Conservation (phyloP, 2,329 filamentous ascomycete genomes). For the Ophiocordyceps australis region DNA sequence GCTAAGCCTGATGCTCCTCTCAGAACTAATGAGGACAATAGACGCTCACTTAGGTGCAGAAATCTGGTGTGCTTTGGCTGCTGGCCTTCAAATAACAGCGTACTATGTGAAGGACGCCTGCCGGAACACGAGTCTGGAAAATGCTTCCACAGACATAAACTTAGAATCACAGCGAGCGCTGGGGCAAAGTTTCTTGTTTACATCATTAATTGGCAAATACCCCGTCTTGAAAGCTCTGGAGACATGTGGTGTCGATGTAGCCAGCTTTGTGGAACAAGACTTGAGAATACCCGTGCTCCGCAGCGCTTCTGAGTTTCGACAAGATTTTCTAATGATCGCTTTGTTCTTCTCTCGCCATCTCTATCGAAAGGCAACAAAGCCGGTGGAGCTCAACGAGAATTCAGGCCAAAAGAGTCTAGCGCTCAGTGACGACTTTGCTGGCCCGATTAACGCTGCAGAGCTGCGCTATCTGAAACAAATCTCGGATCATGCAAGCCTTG, state of each 20-base stretch:
- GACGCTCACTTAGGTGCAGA: slow-evolving; percentile 11
- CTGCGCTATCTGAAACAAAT: slow-evolving; percentile 17
- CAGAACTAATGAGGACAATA: slow-evolving; percentile 17
- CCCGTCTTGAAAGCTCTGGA: slow-evolving; percentile 9
- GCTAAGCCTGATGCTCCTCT: slow-evolving; percentile 15
- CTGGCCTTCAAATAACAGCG: slow-evolving; percentile 15
- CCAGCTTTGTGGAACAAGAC: not conserved
- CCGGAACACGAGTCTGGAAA: not conserved
- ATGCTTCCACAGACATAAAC: not conserved
- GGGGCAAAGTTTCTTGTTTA: slow-evolving; percentile 8
- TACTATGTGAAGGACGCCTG: slow-evolving; percentile 24
- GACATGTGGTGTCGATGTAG: no score
- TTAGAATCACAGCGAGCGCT: no score
- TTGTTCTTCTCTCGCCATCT: slow-evolving; percentile 19
- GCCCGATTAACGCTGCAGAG: slow-evolving; percentile 9
- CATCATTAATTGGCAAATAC: slow-evolving; percentile 10
- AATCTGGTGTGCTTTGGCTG: slow-evolving; percentile 19
- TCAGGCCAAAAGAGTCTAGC: slow-evolving; percentile 7
- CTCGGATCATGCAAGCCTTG: slow-evolving; percentile 16
- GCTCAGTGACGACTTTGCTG: slow-evolving; percentile 14
- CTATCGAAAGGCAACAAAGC: slow-evolving; percentile 20
- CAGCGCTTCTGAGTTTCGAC: slow-evolving; percentile 9
- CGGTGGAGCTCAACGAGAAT: slow-evolving; percentile 6
- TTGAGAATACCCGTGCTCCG: slow-evolving; percentile 1
- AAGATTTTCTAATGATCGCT: slow-evolving; percentile 20